Base-by-base conservation (phyloP, 495 filamentous ascomycete species). In the Penicillium longicatenatum region DNA sequence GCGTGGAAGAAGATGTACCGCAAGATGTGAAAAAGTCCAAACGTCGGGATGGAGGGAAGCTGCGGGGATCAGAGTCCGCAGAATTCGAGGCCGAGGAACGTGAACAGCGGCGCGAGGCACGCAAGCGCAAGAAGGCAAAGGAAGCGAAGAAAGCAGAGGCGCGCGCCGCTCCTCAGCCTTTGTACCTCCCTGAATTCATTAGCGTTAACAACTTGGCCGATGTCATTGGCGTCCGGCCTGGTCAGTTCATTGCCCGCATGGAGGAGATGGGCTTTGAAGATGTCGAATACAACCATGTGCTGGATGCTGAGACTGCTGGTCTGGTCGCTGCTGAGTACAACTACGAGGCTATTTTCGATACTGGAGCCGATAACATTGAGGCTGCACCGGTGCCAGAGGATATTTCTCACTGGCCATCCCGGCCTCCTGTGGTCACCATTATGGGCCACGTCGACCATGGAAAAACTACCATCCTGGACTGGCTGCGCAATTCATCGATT, bases 371-470 rank as follows among this genome's bases (percentile, higher is more conserved):
- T 50, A 92, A 98, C 66, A 75, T 99, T 12, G 80, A 82, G 60
- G 82, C 92, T n/a, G 88, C 90, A 1, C 78, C 83, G 6, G 66
- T 71, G 14, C 79, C 85, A 6, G 86, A 90, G 62, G 92, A 97
- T 63, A 82, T 80, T 26, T 87, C 88, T 2, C 57, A 70, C 6
- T 70, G 96, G 42, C 92, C 92, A 1, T 63, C 77, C 7, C 83
- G 95, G 41, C 93, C 95, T 8, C 95, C 95, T 6, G 90, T 99
- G 14, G 94, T 99, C 41, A 99, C 95, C 14, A 98, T 99, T 68
- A 99, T 99, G 95, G 95, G 95, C 7, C 95, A 99, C 62, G 95
- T 99, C 63, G 95, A 99, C 68, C 95, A 99, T 70, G 95, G 95
- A 29, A 99, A 99, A 77, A 99, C 95, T 0, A 98, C 95, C 1